Evolutionary conservation across 768 basidiomycete species (phyloP), one percentile per base, ranked within the genome.

Genomic region (Podaxis sp.): DNA sequence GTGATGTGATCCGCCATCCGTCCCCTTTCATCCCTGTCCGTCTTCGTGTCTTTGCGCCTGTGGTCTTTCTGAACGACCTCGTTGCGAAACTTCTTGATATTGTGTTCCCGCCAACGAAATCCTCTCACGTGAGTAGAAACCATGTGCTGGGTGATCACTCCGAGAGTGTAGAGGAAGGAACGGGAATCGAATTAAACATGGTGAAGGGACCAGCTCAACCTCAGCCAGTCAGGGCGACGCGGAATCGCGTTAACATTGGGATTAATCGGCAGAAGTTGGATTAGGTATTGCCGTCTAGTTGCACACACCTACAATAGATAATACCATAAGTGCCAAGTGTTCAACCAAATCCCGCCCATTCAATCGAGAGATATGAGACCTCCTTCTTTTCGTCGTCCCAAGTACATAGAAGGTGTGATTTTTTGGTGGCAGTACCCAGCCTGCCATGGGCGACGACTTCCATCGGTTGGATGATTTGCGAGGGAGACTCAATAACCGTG

Each of bases 371-470:
- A 75, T 91, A 93, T 0, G 87, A 84, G 2, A 86, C 91, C 64
- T 80, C 74, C 46, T 82, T 79, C 68, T 78, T 85, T 55, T 79
- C 80, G 38, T 92, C 88, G 68, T 96, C 87, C 90, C 91, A 97
- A 36, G 88, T 86, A 68, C 94, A 97, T 2, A 98, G 76, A 33
- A 98, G 76, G 72, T 98, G 96, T 0, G 94, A 86, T 75, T 99
- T 99, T 75, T 98, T 98, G 8, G 97, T 98, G 11, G 92, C 97
- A 3, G 97, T 99, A 1, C 96, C 97, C 37, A 99, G 76, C 37
- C 97, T 83, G 17, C 97, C 97, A 71, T 95, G 95, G 0, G 96
- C 96, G 24, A 99, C 91, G 51, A 99, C 85, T 73, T 98, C 94
- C 86, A 96, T 92, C 4, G 97, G 95, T 53, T 82, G 79, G 55